These are phyloP conservation scores for Diaporthe eres DNA, from an alignment of 2,329 filamentous ascomycete species.

Conservation along the genomic window DNA sequence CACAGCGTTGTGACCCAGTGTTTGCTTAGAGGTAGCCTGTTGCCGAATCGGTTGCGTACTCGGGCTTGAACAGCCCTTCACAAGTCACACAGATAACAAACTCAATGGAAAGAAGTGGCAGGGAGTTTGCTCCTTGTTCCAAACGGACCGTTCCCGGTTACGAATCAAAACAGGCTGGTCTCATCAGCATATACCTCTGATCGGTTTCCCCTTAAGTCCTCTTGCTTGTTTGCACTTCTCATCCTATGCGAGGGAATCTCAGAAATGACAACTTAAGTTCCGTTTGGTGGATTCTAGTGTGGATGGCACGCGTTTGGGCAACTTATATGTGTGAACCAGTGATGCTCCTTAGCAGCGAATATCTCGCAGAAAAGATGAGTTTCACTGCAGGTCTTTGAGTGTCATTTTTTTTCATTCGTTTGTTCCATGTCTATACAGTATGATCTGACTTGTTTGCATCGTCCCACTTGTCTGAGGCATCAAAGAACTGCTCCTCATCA, in stretches of 20 bases:
- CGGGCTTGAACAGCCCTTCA: neutral
- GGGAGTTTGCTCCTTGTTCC: neutral
- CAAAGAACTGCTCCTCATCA: slow-evolving; percentile 13
- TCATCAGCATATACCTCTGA: neutral
- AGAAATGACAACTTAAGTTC: too few species aligned
- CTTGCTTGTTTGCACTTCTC: neutral
- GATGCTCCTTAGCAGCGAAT: neutral
- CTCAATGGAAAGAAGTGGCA: too few species aligned
- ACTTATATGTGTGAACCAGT: neutral
- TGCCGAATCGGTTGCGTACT: neutral
- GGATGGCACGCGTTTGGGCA: neutral
- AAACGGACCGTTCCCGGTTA: neutral
- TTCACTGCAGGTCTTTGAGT: neutral
- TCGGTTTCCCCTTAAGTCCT: neutral
- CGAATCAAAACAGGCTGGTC: neutral
- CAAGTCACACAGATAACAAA: neutral
- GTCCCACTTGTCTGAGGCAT: slow-evolving; percentile 4
- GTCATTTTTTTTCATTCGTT: neutral
- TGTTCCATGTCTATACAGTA: neutral
- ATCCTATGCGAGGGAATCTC: too few species aligned
- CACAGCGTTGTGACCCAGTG: neutral
- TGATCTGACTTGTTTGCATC: neutral
- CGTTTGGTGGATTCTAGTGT: neutral
- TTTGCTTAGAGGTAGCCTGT: neutral
- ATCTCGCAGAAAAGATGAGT: neutral